phyloP scores from a whole-genome alignment of 73 alveolate genomes.

The Paramecium sexaurelia region DNA sequence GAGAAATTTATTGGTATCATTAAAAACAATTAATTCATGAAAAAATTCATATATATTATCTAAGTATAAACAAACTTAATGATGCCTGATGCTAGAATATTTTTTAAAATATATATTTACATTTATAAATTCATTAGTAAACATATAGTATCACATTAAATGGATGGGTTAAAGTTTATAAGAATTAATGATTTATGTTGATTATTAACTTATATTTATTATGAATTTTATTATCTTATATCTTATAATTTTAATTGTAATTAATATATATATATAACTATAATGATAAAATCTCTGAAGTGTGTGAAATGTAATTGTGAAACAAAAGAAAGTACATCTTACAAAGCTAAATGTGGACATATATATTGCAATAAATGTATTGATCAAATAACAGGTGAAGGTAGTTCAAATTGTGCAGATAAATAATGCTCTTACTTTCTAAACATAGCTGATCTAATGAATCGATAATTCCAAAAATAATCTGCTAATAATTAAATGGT shows the following conservation, averaged over 20 bases:
- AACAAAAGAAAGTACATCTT: neutral
- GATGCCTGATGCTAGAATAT: too few species aligned
- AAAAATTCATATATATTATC: too few species aligned
- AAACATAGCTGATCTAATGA: neutral
- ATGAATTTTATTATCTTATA: neutral
- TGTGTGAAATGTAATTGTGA: neutral
- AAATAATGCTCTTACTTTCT: neutral
- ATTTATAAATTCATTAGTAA: too few species aligned
- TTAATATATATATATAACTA: neutral
- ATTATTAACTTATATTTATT: neutral
- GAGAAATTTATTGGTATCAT: too few species aligned
- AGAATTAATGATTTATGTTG: too few species aligned
- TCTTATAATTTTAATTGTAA: neutral
- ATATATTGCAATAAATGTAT: slow-evolving; percentile 5
- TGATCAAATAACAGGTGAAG: neutral
- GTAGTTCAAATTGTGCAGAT: neutral
- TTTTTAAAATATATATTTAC: too few species aligned
- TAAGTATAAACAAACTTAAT: too few species aligned
- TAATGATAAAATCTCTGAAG: neutral
- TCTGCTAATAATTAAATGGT: neutral
- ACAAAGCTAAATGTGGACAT: slow-evolving; percentile 30
- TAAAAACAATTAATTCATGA: too few species aligned
- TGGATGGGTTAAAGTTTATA: too few species aligned
- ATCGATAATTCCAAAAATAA: neutral
- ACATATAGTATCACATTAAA: too few species aligned